Percentiles rank a stretch among this genome's conserved stretches.
These are phyloP conservation scores for Nothophaeocryptopus gaeumannii DNA, from an alignment of 2,329 filamentous ascomycete genomes.

Conservation along the genomic window DNA sequence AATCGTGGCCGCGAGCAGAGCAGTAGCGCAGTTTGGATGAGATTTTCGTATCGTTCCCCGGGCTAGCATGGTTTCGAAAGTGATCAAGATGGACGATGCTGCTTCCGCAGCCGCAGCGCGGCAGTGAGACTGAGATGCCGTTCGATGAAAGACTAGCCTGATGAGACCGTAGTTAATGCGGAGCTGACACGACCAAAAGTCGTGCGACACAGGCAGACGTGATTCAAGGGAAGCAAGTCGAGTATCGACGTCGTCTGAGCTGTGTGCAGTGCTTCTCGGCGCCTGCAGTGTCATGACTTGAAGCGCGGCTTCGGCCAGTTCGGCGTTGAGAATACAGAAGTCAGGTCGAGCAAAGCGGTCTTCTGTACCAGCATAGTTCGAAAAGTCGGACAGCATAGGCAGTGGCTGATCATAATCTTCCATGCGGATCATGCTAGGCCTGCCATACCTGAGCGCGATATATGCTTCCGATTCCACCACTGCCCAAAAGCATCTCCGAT, in stretches of 20 bases:
- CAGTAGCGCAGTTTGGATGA: slow-evolving; percentile 6
- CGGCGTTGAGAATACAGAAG: slow-evolving; percentile 5
- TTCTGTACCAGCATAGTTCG: neutral
- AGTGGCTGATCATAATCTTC: slow-evolving; percentile 16
- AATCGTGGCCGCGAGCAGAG: slow-evolving; percentile 8
- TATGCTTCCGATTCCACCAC: slow-evolving; percentile 4
- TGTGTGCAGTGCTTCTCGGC: neutral
- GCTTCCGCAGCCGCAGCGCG: slow-evolving; percentile 1
- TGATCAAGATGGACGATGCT: slow-evolving; percentile 9
- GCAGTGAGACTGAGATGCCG: neutral
- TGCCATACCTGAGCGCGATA: slow-evolving; percentile 9
- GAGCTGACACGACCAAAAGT: slow-evolving; percentile 14
- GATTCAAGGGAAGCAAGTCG: slow-evolving; percentile 2
- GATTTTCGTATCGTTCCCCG: slow-evolving; percentile 1
- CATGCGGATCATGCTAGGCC: slow-evolving; percentile 7
- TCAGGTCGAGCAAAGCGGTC: neutral
- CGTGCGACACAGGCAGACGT: slow-evolving; percentile 3
- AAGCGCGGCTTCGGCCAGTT: slow-evolving; percentile 8
- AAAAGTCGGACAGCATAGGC: slow-evolving; percentile 3
- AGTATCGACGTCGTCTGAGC: neutral
- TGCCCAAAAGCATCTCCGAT: slow-evolving; percentile 11
- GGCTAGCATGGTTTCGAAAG: slow-evolving; percentile 12
- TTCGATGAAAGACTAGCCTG: slow-evolving; percentile 4
- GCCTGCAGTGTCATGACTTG: slow-evolving; percentile 1
- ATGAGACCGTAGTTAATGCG: slow-evolving; percentile 13